Evolutionary conservation across 148 eudicot species (phyloP), one percentile per base, ranked within the genome.

Genomic region (Arbutus unedo): DNA sequence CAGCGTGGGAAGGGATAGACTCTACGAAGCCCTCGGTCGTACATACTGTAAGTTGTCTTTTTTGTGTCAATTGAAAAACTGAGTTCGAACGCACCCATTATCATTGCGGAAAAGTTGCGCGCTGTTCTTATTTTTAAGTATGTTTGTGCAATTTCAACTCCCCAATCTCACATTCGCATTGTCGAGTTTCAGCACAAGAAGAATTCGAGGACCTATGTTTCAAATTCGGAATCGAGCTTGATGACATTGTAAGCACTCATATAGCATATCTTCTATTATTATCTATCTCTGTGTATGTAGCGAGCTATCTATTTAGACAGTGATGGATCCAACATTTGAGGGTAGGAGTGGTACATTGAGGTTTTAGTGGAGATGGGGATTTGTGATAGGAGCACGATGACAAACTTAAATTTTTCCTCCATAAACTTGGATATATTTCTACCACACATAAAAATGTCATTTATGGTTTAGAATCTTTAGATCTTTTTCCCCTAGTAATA

Each of bases 191-290:
- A 93, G 96, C 89, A 54, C 89, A 93, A 68, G 81, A 86, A 77
- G 92, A 91, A 79, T 94, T 94, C 67, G 98, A 91, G 49, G 93
- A 91, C 31, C 83, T 97, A 74, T 97, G 99, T 91, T 97, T 94
- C 81, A 85, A 88, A 62, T 97, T 94, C 59, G 99, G 99, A 68
- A 97, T 96, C 57, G 99, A 97, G 92, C 99, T 97, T 16, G 99
- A 97, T 85, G 99, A 93, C 78, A 92, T 97, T 72, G 99, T 97
- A 86, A 81, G 93, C 50, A 51, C 14, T 53, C 2, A 51, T 8
- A 19, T 19, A 56, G 25, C 25, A 31, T 48, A 2, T 54, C 4
- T 60, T 47, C 18, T 51, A 4, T 9, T 47, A 43, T 23, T 21
- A 2, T 60, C 67, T 60, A 25, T n/a, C n/a, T 55, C 6, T 66